Evolutionary conservation across 371 early-diverging fungal species (phyloP).

Genomic region (Racocetra persica): DNA sequence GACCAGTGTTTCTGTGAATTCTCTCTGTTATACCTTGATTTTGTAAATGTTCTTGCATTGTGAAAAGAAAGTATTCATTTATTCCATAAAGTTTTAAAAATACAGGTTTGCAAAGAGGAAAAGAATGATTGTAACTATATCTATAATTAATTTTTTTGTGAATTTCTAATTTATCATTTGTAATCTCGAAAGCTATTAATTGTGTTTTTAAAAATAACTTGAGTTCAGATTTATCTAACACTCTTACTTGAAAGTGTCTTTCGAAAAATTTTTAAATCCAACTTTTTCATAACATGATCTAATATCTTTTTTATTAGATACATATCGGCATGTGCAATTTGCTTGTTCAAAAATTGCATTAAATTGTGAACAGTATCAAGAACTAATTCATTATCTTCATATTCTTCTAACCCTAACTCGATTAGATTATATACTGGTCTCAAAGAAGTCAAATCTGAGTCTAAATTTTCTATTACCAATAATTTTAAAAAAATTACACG

Average conservation of each 20-base stretch:
- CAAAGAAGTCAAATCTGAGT: too few species aligned
- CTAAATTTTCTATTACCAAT: too few species aligned
- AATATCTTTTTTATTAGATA: neutral
- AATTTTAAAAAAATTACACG: too few species aligned
- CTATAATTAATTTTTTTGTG: neutral
- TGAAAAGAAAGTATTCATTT: neutral
- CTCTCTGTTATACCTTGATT: neutral
- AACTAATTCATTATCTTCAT: neutral
- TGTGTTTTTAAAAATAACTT: neutral
- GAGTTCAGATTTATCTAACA: neutral
- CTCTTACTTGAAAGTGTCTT: neutral
- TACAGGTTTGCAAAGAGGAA: neutral
- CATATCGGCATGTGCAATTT: neutral
- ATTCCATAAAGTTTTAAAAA: conserved; percentile 1
- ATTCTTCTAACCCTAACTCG: neutral
- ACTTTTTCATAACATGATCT: neutral
- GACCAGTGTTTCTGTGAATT: neutral
- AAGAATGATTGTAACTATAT: neutral
- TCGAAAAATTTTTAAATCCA: neutral
- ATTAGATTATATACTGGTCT: neutral
- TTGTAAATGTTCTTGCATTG: neutral
- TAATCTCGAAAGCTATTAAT: neutral
- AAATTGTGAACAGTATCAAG: neutral
- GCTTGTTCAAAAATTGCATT: neutral
- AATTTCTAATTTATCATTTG: neutral